Evolutionary conservation across 2,329 filamentous ascomycete genomes (phyloP), one percentile per base, ranked within the genome.

Genomic region (Diaporthe caulivora): DNA sequence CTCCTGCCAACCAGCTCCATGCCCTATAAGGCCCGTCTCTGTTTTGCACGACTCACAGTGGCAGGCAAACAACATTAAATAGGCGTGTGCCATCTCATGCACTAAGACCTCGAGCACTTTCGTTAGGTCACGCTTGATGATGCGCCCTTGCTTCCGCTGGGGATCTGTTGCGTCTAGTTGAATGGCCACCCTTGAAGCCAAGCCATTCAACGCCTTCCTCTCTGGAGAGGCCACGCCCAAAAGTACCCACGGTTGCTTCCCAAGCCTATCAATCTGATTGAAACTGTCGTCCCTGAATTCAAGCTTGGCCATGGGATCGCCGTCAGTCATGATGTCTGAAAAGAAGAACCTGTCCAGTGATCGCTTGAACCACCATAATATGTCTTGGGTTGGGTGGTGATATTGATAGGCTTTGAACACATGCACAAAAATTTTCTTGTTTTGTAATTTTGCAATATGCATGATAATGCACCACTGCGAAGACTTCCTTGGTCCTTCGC

Each of bases 51-150:
- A 18, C 1, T 0, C 8, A 9, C 47, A 40, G 2, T 0, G 6
- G 47, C 62, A 67, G 13, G n/a, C 5, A 9, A 34, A 67, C 8
- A 2, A 37, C 0, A 7, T 7, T 1, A 21, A 18, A n/a, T 67
- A 40, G n/a, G 47, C 62, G n/a, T 67, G 47, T 24, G 21, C 47
- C 47, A 67, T 67, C 47, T 40, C 62, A 2, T 67, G 62, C 4
- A 67, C 21, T 15, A 67, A 21, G 21, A 31, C 40, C 21, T 53
- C 31, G 1, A 67, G 31, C n/a, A 67, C 9, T 5, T 34, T 9
- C 5, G 9, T 34, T 9, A 34, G 9, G 34, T 34, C 9, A 34
- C 34, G 34, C 5, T 34, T 34, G 34, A 34, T 34, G 9, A 34
- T 34, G 34, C 9, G 34, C 34, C 34, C 34, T 34, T 34, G 34